phyloP scores from a whole-genome alignment of 2,329 filamentous ascomycete genomes.

The Trematosphaeria pertusa region DNA sequence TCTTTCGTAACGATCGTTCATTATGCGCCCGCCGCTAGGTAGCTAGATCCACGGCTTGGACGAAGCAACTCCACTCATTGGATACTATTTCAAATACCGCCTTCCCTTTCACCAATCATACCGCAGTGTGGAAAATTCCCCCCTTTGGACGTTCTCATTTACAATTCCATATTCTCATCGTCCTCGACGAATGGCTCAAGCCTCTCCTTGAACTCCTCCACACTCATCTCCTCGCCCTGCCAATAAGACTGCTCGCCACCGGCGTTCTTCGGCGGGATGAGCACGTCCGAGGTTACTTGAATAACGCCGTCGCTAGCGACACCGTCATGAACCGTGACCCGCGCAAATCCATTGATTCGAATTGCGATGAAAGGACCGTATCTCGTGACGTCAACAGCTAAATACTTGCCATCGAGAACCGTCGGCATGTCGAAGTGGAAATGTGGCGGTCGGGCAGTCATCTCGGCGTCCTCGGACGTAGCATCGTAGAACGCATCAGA shows the following conservation, averaged over 20 bases:
- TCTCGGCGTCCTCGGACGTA: slow-evolving; percentile 36
- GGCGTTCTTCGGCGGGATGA: slow-evolving; percentile 74
- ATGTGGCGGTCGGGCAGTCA: slow-evolving; percentile 47
- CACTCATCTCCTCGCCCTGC: slow-evolving; percentile 59
- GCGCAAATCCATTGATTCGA: slow-evolving; percentile 75
- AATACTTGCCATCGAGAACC: slow-evolving; percentile 67
- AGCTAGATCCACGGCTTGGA: no score
- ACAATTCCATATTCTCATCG: slow-evolving; percentile 43
- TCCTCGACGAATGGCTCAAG: slow-evolving; percentile 42
- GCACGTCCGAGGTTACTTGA: slow-evolving; percentile 74
- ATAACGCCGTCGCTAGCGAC: slow-evolving; percentile 82
- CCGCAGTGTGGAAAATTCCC: no score
- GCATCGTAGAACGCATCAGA: slow-evolving; percentile 78
- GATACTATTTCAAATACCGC: no score
- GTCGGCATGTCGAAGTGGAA: slow-evolving; percentile 77
- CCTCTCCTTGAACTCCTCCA: slow-evolving; percentile 68
- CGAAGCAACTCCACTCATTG: no score
- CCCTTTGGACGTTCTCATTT: no score
- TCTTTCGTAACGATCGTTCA: no score
- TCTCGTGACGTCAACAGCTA: slow-evolving; percentile 74
- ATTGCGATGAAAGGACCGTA: slow-evolving; percentile 74
- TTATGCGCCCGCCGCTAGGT: no score
- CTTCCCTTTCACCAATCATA: no score
- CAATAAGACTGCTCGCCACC: slow-evolving; percentile 45
- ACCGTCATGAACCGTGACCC: slow-evolving; percentile 72